Conservation (phyloP, 208 protist genomes). For the Acanthamoeba lenticulata region DNA sequence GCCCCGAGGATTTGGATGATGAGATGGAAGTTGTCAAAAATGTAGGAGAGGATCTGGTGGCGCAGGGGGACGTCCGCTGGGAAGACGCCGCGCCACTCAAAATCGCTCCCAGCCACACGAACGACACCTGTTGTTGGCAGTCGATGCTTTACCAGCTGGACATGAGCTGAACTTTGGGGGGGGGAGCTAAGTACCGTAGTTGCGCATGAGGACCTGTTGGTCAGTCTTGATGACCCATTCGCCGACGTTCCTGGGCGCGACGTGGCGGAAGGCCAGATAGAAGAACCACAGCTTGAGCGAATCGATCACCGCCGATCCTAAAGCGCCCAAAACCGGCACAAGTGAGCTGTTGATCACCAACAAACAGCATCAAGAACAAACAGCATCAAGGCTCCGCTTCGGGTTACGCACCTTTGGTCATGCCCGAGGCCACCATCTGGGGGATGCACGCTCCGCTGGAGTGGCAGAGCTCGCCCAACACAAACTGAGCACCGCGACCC, state of each 20-base stretch:
- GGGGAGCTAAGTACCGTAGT: not conserved
- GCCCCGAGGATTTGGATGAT: not conserved
- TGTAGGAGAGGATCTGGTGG: not conserved
- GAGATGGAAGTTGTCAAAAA: not conserved
- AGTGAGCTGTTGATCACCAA: too few relatives aligned
- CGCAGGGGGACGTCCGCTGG: not conserved
- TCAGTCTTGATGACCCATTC: not conserved
- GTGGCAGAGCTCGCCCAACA: constrained; percentile 39
- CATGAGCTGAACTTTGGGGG: not conserved
- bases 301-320: constrained; percentile 55
- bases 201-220: constrained; percentile 19
- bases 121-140: not conserved
- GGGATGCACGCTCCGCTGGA: constrained; percentile 1
- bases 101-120: not conserved
- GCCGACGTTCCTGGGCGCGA: not conserved
- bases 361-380: too few relatives aligned
- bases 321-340: too few relatives aligned
- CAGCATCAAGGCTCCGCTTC: too few relatives aligned
- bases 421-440: constrained; percentile 42
- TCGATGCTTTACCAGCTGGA: not conserved
- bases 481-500: not conserved
- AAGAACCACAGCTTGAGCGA: constrained; percentile 40
- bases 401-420: not conserved
- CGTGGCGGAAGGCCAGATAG: constrained; percentile 7
- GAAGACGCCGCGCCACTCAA: not conserved